These are phyloP conservation scores for Malus fusca DNA, from an alignment of 306 rosid species.

Conservation along the genomic window DNA sequence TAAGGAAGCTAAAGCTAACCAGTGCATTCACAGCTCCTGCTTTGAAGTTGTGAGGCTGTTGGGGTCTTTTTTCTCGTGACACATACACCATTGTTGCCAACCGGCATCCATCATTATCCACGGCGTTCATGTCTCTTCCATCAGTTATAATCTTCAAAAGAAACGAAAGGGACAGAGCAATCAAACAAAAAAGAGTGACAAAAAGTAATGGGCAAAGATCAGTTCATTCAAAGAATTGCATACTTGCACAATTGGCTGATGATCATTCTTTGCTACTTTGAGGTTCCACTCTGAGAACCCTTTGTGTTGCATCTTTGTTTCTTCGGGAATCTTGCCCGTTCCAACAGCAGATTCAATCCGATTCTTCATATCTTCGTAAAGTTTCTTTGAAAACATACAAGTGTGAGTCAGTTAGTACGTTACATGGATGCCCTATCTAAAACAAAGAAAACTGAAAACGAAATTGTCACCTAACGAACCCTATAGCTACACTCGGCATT, in stretches of 20 bases:
- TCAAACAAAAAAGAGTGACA: neutral
- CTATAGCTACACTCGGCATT: neutral
- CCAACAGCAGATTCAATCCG: slow-evolving; percentile 36
- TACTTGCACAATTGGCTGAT: slow-evolving; percentile 60
- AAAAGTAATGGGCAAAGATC: neutral
- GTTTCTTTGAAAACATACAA: slow-evolving; percentile 25
- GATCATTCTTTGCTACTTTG: slow-evolving; percentile 45
- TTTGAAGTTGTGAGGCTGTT: slow-evolving; percentile 59
- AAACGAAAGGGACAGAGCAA: neutral
- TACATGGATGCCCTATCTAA: too few relatives aligned
- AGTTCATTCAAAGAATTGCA: neutral
- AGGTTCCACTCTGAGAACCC: slow-evolving; percentile 60
- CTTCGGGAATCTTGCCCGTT: slow-evolving; percentile 33
- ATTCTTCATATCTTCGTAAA: slow-evolving; percentile 57
- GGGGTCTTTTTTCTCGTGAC: slow-evolving; percentile 64
- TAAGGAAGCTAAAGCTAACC: slow-evolving; percentile 18
- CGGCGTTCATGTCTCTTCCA: slow-evolving; percentile 35
- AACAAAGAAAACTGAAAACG: too few relatives aligned
- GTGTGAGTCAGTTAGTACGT: neutral
- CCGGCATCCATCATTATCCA: slow-evolving; percentile 41
- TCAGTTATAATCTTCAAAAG: slow-evolving; percentile 38
- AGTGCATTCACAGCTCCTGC: slow-evolving; percentile 74
- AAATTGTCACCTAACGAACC: too few relatives aligned
- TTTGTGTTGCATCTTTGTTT: slow-evolving; percentile 22
- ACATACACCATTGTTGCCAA: slow-evolving; percentile 53